These are phyloP conservation scores for Kluyveromyces dobzhanskii DNA, from an alignment of 805 yeast genomes.

Conservation along the genomic window DNA sequence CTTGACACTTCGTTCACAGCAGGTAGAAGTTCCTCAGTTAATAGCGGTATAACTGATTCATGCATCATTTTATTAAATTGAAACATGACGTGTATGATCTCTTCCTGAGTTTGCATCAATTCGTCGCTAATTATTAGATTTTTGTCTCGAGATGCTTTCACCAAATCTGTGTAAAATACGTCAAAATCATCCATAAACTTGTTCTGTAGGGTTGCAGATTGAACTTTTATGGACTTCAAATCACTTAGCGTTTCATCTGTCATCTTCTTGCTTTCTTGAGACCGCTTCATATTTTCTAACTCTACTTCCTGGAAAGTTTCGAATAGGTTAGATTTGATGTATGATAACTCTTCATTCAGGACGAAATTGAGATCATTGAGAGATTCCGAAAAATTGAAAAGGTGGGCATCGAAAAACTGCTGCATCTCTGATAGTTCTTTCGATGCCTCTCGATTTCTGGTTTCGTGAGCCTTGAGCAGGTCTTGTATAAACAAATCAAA, in stretches of 20 bases:
- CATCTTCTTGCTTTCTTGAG: not conserved
- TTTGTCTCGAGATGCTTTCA: not conserved
- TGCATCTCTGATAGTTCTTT: not conserved
- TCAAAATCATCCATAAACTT: not conserved
- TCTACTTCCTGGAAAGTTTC: not conserved
- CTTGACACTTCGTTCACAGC: conserved; percentile 30
- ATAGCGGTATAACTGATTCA: conserved; percentile 8
- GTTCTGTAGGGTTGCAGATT: not conserved
- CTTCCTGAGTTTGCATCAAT: conserved; percentile 8
- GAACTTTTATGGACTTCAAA: not conserved
- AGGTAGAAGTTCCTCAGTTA: conserved; percentile 13
- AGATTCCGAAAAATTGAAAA: not conserved
- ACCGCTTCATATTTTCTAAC: not conserved
- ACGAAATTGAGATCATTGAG: conserved; percentile 14
- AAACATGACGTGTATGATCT: conserved; percentile 8
- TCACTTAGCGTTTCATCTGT: conserved; percentile 1
- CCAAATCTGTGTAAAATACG: not conserved
- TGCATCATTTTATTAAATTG: conserved; percentile 9
- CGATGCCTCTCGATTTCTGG: not conserved
- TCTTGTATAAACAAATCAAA: conserved; percentile 2
- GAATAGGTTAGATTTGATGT: not conserved
- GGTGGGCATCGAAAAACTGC: not conserved
- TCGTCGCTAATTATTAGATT: conserved; percentile 5
- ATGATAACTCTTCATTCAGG: not conserved
- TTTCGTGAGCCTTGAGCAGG: not conserved